Evolutionary conservation across 306 rosid species (phyloP).

Genomic region (Quercus cerris): DNA sequence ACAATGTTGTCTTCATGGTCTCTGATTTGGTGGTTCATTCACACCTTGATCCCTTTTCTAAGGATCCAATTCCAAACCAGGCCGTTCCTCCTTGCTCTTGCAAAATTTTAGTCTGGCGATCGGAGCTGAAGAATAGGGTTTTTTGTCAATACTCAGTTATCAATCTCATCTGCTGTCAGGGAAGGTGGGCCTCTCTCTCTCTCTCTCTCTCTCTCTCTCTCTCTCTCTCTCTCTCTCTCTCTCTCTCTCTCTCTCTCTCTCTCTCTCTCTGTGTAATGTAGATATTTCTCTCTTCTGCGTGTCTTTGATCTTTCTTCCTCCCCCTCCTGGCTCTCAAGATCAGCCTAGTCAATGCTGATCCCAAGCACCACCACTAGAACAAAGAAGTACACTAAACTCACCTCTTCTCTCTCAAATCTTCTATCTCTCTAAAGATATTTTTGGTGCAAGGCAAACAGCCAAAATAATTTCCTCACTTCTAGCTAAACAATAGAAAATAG

Average conservation of each 20-base stretch:
- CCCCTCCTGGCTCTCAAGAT: background rate
- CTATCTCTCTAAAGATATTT: background rate
- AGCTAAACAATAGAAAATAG: background rate
- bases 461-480: background rate
- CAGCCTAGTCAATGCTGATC: background rate
- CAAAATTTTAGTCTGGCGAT: no score
- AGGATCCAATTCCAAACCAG: no score
- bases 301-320: background rate
- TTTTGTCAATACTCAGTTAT: no score
- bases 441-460: background rate
- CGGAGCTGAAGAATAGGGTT: no score
- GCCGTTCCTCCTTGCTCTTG: no score
- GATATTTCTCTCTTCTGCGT: background rate
- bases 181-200: no score
- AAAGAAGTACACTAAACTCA: background rate
- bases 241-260: background rate
- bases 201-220: background rate
- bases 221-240: no score
- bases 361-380: background rate
- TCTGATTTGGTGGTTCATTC: no score
- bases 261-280: background rate
- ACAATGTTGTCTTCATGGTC: no score
- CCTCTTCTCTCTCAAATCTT: background rate
- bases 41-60: no score
- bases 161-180: no score